Evolutionary conservation across 73 alveolate species (phyloP), one percentile per base, ranked within the genome.

Genomic region (Paramecium octaurelia): DNA sequence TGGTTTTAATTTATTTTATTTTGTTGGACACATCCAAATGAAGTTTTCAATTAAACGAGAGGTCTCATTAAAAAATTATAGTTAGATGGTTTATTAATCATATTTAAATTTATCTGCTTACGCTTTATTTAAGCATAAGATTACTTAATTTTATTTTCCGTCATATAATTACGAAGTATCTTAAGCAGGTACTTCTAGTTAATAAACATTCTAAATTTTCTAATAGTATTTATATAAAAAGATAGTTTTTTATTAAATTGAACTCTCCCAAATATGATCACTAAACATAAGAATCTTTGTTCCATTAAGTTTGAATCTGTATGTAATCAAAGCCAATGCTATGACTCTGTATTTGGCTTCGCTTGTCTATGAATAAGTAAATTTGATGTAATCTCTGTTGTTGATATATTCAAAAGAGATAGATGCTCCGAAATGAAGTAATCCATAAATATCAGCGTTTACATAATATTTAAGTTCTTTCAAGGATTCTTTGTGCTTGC

Each of bases 261-360:
- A 0, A 75, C 59, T 36, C 16, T 75, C 88, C 88, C 88, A 75
- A 4, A 36, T 14, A 75, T 75, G 36, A 21, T 75, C 88, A 24
- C 88, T 40, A 18, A 75, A 34, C 60, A 75, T 36, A 3, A 21
- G 38, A 34, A 75, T 75, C 2, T 20, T 31, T 31, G 88, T 75
- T 34, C 88, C 88, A 75, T 75, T 75, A 1, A 31, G 8, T 34
- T 75, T 75, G 24, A 75, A 75, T 75, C 59, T 75, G 18, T 75
- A 75, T 6, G 88, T 75, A 5, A 75, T 31, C 29, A 75, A 75
- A 20, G 88, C 88, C 9, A 75, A 21, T 14, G 88, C 57, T 9
- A 75, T 36, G 1, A 18, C 58, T 44, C 88, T 75, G 40, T 75
- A 75, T 75, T 44, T 75, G 10, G 88, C 88, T 36, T 75, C 88